Evolutionary conservation across 495 filamentous ascomycete species (phyloP), one percentile per base, ranked within the genome.

Genomic region (Talaromyces adpressus): DNA sequence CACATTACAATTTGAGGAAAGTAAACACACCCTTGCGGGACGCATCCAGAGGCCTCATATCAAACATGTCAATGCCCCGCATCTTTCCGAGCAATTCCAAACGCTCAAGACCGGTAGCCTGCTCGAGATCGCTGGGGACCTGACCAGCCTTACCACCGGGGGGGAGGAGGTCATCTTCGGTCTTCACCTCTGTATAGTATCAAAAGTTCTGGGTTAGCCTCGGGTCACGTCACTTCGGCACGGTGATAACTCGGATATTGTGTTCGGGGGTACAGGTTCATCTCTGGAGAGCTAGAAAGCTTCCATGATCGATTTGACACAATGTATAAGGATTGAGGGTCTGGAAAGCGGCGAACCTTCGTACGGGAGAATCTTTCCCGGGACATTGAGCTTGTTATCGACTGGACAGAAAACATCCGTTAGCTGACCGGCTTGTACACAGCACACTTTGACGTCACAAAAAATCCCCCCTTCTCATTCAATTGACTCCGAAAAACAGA

Each of bases 71-170:
- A 66, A 99, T 82, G 68, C 94, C 91, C 82, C 98, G 90, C 89
- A 97, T 96, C 85, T 99, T 99, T 77, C 94, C 94, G 78, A 98
- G 81, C 70, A 99, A 93, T 77, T 99, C 94, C 70, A 99, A 85
- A 80, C 94, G 93, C 83, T 99, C 94, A 59, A 99, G 83, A 85
- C 94, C 94, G 66, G 94, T 98, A 52, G 93, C 81, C 76, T 99
- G 94, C 71, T 96, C 90, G 73, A 93, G 72, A 77, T 99, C 94
- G 80, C 90, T 91, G 64, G 94, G 91, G 67, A 99, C 81, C 74
- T 89, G 90, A 67, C 93, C 94, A 65, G 87, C 78, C 61, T 81
- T 77, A 70, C 88, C 91, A 77, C 94, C 94, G 49, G 92, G 91
- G 64, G 85, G 81, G 63, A 95, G 39, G 59, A 99, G 89, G 79